Percentiles rank a stretch among this genome's conserved stretches.
These are phyloP conservation scores for Rubus parviflorus DNA, from an alignment of 306 rosid genomes.

Conservation along the genomic window DNA sequence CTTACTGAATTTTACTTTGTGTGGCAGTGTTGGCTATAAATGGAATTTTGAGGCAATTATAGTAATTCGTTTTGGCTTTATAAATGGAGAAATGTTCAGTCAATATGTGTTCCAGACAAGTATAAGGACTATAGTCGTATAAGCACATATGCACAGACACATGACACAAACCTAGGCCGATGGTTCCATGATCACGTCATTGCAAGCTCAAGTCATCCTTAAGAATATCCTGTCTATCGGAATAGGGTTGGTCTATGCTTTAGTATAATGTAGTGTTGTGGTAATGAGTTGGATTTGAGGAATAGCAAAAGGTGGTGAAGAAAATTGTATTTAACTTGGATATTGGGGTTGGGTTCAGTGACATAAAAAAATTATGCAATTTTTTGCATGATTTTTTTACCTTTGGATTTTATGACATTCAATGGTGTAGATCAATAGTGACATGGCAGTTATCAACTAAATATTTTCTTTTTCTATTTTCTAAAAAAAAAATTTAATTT, in stretches of 20 bases:
- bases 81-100: neutral
- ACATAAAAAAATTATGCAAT: no score
- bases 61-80: neutral
- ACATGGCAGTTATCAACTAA: no score
- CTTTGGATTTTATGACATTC: no score
- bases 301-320: neutral
- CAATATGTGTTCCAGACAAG: neutral
- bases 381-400: no score
- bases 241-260: neutral
- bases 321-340: neutral
- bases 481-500: no score
- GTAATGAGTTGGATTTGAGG: neutral
- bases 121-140: neutral
- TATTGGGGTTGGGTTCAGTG: neutral
- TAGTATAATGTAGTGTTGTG: neutral
- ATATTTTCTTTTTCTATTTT: no score
- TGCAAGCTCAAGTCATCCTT: neutral
- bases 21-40: no score
- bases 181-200: neutral
- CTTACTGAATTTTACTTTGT: neutral
- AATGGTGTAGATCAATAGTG: no score
- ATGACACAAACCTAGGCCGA: neutral
- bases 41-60: neutral
- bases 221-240: neutral
- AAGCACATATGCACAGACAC: neutral